A percentile compares a stretch with the other conserved stretches of the same genome.
phyloP scores from a whole-genome alignment of 1,284 basidiomycete genomes.

The Fomitopsis betulina region DNA sequence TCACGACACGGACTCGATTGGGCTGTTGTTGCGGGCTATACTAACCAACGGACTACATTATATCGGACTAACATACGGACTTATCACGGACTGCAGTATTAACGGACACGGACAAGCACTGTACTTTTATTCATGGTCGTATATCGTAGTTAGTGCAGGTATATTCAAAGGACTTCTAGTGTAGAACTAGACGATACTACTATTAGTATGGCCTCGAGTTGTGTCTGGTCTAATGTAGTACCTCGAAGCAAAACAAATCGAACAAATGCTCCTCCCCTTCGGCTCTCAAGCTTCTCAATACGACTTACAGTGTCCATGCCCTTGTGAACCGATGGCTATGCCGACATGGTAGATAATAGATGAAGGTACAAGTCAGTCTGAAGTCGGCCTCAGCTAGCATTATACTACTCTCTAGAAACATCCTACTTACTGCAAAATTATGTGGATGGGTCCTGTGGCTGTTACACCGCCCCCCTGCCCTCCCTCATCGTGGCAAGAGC shows the following conservation, averaged over 20 bases:
- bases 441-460: too few species aligned
- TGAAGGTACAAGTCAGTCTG: too few species aligned
- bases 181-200: constrained; percentile 9
- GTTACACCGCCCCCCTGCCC: too few species aligned
- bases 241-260: background rate
- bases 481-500: too few species aligned
- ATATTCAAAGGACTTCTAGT: constrained; percentile 4
- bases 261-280: background rate
- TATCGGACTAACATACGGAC: background rate
- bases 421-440: too few species aligned
- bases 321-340: too few species aligned
- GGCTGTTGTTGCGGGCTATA: constrained; percentile 2
- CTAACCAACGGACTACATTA: constrained; percentile 1
- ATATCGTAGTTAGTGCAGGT: background rate
- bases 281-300: too few species aligned
- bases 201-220: background rate
- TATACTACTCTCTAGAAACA: too few species aligned
- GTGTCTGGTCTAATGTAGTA: background rate
- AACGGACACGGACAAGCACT: constrained; percentile 6
- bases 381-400: too few species aligned
- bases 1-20: background rate
- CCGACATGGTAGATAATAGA: too few species aligned
- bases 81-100: background rate
- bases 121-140: constrained; percentile 4
- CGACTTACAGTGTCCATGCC: too few species aligned